A percentile compares a stretch with the other conserved stretches of the same genome.
phyloP scores from a whole-genome alignment of 345 rosid species.

The Arabidopsis thaliana region DNA sequence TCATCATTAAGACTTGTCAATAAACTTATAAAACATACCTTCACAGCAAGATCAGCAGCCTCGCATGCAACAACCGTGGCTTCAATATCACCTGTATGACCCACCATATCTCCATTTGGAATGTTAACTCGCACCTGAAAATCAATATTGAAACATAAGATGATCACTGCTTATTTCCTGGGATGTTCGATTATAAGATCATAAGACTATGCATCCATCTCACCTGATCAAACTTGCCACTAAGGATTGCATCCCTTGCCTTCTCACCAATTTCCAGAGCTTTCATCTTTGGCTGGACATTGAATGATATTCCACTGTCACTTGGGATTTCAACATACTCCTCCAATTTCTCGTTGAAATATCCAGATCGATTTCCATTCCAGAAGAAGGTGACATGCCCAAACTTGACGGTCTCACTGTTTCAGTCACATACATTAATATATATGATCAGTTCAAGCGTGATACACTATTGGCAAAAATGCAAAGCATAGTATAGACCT shows the following conservation, averaged over 20 bases:
- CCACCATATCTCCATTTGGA: conserved; percentile 97
- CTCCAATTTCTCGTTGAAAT: conserved; percentile 70
- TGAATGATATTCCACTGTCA: conserved; percentile 90
- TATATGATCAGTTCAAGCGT: conserved; percentile 14
- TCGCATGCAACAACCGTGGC: conserved; percentile 90
- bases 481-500: not conserved
- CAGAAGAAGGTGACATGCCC: conserved; percentile 98
- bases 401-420: conserved; percentile 95
- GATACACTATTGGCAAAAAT: not conserved
- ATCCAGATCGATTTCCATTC: conserved; percentile 98
- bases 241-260: conserved; percentile 86
- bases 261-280: conserved; percentile 87
- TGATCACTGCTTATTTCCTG: not conserved
- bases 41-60: conserved; percentile 88
- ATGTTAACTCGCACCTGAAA: conserved; percentile 84
- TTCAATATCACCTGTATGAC: conserved; percentile 92
- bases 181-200: conserved; percentile 17
- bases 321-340: conserved; percentile 95
- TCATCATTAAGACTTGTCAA: not conserved
- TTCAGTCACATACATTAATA: conserved; percentile 13
- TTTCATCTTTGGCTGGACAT: conserved; percentile 94
- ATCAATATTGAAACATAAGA: conserved; percentile 13
- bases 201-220: conserved; percentile 19
- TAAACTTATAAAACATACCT: conserved; percentile 52
- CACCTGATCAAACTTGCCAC: conserved; percentile 89